phyloP scores from a whole-genome alignment of 192 early-diverging fungal genomes.

The Helicostylum pulchrum region DNA sequence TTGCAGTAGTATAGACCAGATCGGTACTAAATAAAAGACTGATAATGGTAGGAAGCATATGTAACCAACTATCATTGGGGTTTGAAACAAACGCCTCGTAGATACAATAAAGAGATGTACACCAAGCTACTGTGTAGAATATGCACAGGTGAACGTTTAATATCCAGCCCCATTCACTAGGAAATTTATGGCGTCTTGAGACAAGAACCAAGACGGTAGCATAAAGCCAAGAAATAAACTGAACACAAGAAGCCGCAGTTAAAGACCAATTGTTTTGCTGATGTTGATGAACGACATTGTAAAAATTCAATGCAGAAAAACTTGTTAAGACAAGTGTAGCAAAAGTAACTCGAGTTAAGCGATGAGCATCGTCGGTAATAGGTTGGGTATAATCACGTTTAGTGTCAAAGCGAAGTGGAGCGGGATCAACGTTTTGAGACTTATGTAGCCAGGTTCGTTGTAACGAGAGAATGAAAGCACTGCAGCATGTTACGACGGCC shows the following conservation, averaged over 20 bases:
- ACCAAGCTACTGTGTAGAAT: conserved; percentile 10
- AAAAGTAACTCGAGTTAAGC: conserved; percentile 1
- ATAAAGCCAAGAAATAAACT: conserved; percentile 28
- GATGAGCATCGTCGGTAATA: neutral
- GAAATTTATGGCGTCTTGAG: conserved; percentile 20
- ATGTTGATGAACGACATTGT: neutral
- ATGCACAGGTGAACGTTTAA: conserved; percentile 35
- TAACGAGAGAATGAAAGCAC: conserved; percentile 10
- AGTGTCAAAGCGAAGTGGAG: conserved; percentile 5
- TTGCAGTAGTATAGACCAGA: conserved; percentile 20
- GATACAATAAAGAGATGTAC: neutral
- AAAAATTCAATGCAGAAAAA: neutral
- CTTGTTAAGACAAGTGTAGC: conserved; percentile 2
- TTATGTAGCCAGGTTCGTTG: conserved; percentile 10
- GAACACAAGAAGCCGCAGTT: neutral
- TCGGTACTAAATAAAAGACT: conserved; percentile 10
- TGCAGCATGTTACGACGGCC: neutral
- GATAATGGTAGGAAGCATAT: conserved; percentile 7
- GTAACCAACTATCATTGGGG: neutral
- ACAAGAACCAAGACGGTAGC: conserved; percentile 23
- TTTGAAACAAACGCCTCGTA: neutral
- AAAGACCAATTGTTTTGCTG: neutral
- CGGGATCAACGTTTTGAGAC: conserved; percentile 6
- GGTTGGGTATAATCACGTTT: neutral
- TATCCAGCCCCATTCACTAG: conserved; percentile 31